These are phyloP conservation scores for Cryptosporidium tyzzeri DNA, from an alignment of 169 alveolate genomes.

Conservation along the genomic window DNA sequence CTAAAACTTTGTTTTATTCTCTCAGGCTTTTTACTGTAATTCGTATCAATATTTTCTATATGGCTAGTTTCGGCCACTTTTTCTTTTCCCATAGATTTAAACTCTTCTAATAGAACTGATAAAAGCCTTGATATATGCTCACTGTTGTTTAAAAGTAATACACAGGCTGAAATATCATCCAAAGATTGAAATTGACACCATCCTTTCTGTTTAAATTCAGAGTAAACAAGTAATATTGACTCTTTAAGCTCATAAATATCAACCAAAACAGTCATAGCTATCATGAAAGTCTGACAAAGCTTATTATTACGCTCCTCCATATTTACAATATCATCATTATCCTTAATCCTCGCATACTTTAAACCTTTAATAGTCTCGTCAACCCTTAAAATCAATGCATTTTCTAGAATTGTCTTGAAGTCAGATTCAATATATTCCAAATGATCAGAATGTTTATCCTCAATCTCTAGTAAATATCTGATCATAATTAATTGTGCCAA, in stretches of 20 bases:
- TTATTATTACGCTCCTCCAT: background rate
- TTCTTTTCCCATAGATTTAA: conserved; percentile 5
- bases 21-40: background rate
- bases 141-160: background rate
- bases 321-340: background rate
- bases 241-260: conserved; percentile 36
- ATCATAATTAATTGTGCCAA: conserved; percentile 34
- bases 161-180: background rate
- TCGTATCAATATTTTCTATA: background rate
- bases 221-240: background rate
- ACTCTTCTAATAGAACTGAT: conserved; percentile 5
- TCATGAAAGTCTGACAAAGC: background rate
- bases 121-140: background rate
- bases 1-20: background rate
- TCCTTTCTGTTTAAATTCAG: conserved; percentile 21
- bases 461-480: conserved; percentile 26
- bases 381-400: conserved; percentile 9
- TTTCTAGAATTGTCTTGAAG: conserved; percentile 14
- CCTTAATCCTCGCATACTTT: background rate
- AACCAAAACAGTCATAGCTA: background rate
- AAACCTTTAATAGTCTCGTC: background rate
- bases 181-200: background rate
- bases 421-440: background rate
- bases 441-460: background rate
- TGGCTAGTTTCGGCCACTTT: background rate